Evolutionary conservation across 164 flowering plant species (phyloP), one percentile per base, ranked within the genome.

Genomic region (Warburgia ugandensis): DNA sequence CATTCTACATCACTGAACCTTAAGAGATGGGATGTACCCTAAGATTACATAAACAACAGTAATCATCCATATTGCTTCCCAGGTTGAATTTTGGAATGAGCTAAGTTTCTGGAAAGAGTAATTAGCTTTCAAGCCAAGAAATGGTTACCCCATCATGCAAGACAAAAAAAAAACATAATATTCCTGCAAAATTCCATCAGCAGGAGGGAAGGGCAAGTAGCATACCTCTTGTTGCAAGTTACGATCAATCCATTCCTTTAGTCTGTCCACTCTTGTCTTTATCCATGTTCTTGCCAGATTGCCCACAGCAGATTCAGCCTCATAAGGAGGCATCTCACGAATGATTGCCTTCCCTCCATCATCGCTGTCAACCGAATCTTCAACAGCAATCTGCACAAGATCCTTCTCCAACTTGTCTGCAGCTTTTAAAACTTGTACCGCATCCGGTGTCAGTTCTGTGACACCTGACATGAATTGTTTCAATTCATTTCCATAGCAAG

Each of bases 291-390:
- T 80, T 17, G 80, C 88, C 54, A 88, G 64, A 64, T 73, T 66
- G 27, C 67, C 69, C 40, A 92, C 73, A n/a, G 69, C 69, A 54
- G 78, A 55, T 65, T 88, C 94, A 60, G 85, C 85, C 60, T 92
- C 98, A 62, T 70, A 92, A 59, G 98, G 96, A 54, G 75, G 78
- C 94, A 92, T 88, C 74, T 88, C 95, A 29, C 71, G 69, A 41
- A 92, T 86, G 48, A 88, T 75, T 28, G 86, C 74, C 69, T 83
- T 92, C 20, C 99, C 99, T 56, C 95, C 94, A 72, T 92, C 99
- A 11, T 92, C 99, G 60, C 99, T 88, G 31, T 88, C 86, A 25
- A 75, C 94, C 10, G 99, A 62, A 67, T 92, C 96, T 66, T 80
- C 85, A 36, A 92, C 96, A 6, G 95, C 99, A 61, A 88, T 84